Percentiles rank a stretch among this genome's conserved stretches.
Conservation (phyloP, 257 asterid species). For the Lycium barbarum region DNA sequence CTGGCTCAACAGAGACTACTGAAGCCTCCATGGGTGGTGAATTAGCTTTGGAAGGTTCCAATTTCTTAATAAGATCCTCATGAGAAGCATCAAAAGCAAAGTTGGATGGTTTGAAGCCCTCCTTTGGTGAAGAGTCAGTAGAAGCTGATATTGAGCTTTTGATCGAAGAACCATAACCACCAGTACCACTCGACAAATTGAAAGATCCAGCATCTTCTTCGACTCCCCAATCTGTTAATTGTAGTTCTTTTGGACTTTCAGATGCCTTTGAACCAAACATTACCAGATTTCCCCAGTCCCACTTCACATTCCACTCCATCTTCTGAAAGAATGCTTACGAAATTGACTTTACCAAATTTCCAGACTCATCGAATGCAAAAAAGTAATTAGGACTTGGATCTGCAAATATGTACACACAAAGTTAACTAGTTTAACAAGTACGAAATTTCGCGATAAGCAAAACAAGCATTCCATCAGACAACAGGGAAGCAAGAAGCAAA, state of each 20-base stretch:
- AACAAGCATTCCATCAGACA: conserved; percentile 13
- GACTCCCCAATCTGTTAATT: conserved; percentile 69
- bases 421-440: neutral
- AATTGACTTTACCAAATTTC: conserved; percentile 37
- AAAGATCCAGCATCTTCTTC: conserved; percentile 74
- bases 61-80: conserved; percentile 37
- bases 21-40: conserved; percentile 60
- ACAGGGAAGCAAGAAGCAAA: conserved; percentile 5
- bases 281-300: conserved; percentile 75
- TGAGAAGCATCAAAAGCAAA: conserved; percentile 51
- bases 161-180: conserved; percentile 72
- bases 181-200: conserved; percentile 62
- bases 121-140: conserved; percentile 64
- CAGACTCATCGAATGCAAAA: conserved; percentile 41
- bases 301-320: conserved; percentile 83
- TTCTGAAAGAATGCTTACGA: conserved; percentile 42
- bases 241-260: conserved; percentile 67
- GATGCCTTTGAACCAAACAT: conserved; percentile 58
- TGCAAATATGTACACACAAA: conserved; percentile 29
- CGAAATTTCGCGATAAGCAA: neutral
- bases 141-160: conserved; percentile 86
- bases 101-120: conserved; percentile 48
- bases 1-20: conserved; percentile 59
- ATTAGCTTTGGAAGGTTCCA: conserved; percentile 30
- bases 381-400: conserved; percentile 41